A percentile compares a stretch with the other conserved stretches of the same genome.
Conservation (phyloP, 768 basidiomycete genomes). For the Lentinula boryana region DNA sequence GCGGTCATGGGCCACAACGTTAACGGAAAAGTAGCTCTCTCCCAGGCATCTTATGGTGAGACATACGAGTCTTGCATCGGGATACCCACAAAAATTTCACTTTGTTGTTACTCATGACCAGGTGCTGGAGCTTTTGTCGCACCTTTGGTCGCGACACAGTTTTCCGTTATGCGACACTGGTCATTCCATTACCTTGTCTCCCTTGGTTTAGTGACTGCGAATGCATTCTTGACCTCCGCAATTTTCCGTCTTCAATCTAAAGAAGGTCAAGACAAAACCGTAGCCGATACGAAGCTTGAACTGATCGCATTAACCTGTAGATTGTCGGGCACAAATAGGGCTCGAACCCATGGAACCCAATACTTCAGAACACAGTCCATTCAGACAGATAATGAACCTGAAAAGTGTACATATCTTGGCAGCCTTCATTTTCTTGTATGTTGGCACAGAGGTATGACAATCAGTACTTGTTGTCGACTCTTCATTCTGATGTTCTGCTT, state of each 20-base stretch:
- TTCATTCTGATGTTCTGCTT: neutral
- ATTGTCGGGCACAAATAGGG: conserved; percentile 4
- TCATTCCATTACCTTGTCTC: conserved; percentile 75
- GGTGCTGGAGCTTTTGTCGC: conserved; percentile 62
- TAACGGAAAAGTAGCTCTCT: conserved; percentile 61
- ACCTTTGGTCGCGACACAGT: conserved; percentile 79
- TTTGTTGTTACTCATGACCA: conserved; percentile 16
- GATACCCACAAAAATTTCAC: neutral
- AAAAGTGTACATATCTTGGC: conserved; percentile 31
- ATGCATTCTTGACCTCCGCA: conserved; percentile 40
- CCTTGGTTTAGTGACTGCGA: conserved; percentile 57
- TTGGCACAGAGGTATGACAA: conserved; percentile 32
- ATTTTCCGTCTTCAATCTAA: conserved; percentile 70
- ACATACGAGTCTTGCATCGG: neutral
- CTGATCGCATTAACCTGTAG: neutral
- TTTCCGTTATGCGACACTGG: conserved; percentile 61
- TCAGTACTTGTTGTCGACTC: neutral
- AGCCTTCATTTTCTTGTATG: conserved; percentile 32
- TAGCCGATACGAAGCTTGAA: neutral
- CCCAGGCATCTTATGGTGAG: conserved; percentile 61
- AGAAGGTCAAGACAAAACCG: conserved; percentile 40
- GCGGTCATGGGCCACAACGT: conserved; percentile 51
- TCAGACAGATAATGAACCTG: conserved; percentile 26
- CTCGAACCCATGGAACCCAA: neutral
- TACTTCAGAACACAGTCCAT: conserved; percentile 6